Evolutionary conservation across 2,329 filamentous ascomycete species (phyloP).

Genomic region (Sarocladium strictum): DNA sequence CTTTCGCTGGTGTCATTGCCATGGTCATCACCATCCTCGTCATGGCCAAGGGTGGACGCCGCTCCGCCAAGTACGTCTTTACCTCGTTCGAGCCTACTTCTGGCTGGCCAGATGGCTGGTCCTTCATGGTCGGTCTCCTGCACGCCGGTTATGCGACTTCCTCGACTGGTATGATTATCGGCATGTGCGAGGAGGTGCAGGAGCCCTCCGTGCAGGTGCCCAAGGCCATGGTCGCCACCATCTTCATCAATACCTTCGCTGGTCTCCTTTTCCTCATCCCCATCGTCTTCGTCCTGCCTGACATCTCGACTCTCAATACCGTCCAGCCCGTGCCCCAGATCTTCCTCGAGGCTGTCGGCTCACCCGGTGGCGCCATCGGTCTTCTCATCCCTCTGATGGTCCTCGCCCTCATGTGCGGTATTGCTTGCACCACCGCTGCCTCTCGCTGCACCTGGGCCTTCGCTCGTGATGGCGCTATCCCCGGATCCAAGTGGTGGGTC

Average conservation of each 20-base stretch:
- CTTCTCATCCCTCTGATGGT: conserved; percentile 61
- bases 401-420: conserved; percentile 60
- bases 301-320: conserved; percentile 46
- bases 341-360: conserved; percentile 56
- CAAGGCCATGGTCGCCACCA: conserved; percentile 64
- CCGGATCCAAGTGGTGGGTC: conserved; percentile 55
- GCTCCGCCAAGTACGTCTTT: conserved; percentile 57
- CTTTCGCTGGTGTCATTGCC: conserved; percentile 63
- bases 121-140: conserved; percentile 65
- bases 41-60: conserved; percentile 63
- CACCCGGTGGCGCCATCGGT: conserved; percentile 53
- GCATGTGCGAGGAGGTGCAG: conserved; percentile 69
- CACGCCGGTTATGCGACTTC: conserved; percentile 70
- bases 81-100: conserved; percentile 62
- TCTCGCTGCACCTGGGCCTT: conserved; percentile 66
- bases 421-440: conserved; percentile 63
- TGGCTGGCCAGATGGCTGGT: conserved; percentile 66
- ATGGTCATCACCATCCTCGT: conserved; percentile 57
- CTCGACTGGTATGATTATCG: conserved; percentile 75
- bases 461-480: conserved; percentile 63
- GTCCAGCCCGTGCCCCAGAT: conserved; percentile 61
- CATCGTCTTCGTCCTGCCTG: conserved; percentile 62
- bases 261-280: conserved; percentile 65
- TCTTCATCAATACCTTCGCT: conserved; percentile 59
- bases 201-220: conserved; percentile 62